Conservation (phyloP, 805 yeast species). For the Sugiyamaella mastotermitis region DNA sequence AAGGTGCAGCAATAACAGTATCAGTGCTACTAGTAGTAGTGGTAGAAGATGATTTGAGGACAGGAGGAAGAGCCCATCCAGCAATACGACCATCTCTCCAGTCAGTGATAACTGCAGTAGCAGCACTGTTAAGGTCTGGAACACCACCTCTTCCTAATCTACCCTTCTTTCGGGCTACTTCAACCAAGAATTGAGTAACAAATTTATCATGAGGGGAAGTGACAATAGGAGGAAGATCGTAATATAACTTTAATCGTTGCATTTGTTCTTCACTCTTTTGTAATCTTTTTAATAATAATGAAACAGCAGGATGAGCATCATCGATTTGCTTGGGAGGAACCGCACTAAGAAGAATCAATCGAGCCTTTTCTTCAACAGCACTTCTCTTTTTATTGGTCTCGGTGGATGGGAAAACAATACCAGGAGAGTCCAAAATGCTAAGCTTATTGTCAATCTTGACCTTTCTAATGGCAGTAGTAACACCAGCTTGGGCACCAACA, state of each 20-base stretch:
- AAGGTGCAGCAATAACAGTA: background rate
- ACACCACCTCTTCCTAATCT: constrained; percentile 89
- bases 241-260: constrained; percentile 63
- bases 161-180: constrained; percentile 88
- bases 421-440: constrained; percentile 90
- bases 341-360: constrained; percentile 81
- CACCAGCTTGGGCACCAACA: constrained; percentile 96
- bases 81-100: constrained; percentile 95
- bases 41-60: constrained; percentile 19
- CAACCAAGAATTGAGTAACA: constrained; percentile 81
- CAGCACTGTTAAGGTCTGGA: constrained; percentile 84
- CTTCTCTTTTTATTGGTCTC: constrained; percentile 29
- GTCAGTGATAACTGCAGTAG: constrained; percentile 74
- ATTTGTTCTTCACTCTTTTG: constrained; percentile 61
- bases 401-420: constrained; percentile 82
- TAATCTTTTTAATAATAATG: constrained; percentile 67
- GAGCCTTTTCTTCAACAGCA: constrained; percentile 73
- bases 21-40: constrained; percentile 13
- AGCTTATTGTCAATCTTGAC: constrained; percentile 87
- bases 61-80: constrained; percentile 77
- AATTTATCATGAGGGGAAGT: constrained; percentile 66
- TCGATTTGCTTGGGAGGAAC: constrained; percentile 77
- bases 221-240: constrained; percentile 76
- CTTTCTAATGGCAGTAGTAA: constrained; percentile 86
- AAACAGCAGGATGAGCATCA: constrained; percentile 81